A percentile compares a stretch with the other conserved stretches of the same genome.
Conservation (phyloP, 305 asterid genomes). For the Ajuga reptans region DNA sequence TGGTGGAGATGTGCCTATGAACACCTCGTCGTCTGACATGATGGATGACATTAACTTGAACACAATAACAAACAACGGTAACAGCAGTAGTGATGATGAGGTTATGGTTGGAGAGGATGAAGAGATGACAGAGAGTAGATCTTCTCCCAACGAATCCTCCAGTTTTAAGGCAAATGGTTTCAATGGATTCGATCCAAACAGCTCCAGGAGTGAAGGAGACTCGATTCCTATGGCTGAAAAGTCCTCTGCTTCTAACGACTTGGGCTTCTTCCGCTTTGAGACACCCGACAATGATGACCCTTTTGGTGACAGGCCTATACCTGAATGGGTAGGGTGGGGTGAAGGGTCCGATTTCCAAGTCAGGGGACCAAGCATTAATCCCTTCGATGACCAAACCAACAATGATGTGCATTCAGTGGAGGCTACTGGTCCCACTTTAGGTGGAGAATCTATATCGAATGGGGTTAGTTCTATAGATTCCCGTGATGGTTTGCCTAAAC, state of each 20-base stretch:
- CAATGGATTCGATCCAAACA: conserved; percentile 26
- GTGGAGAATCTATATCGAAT: conserved; percentile 38
- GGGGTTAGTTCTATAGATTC: conserved; percentile 34
- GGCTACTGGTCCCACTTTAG: conserved; percentile 23
- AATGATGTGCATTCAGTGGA: conserved; percentile 21
- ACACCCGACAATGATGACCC: conserved; percentile 53
- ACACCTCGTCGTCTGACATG: conserved; percentile 47
- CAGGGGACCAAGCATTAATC: conserved; percentile 52
- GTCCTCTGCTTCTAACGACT: conserved; percentile 32
- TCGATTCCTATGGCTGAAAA: conserved; percentile 28
- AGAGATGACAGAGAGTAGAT: conserved; percentile 46
- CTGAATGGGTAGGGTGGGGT: conserved; percentile 89
- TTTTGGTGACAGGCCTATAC: conserved; percentile 72
- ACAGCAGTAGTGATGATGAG: conserved; percentile 73
- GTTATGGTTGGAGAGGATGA: conserved; percentile 85
- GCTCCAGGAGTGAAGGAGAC: conserved; percentile 23
- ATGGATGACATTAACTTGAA: conserved; percentile 70
- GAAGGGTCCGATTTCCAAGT: conserved; percentile 52
- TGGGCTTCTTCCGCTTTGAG: conserved; percentile 60
- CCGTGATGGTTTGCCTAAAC: conserved; percentile 31
- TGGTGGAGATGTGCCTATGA: conserved; percentile 45
- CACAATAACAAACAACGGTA: conserved; percentile 46
- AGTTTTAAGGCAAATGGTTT: conserved; percentile 27
- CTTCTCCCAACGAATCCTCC: conserved; percentile 35
- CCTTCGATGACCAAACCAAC: conserved; percentile 49